Percentiles rank a stretch among this genome's conserved stretches.
These are phyloP conservation scores for Cornus suecica DNA, from an alignment of 148 eudicot species.

Conservation along the genomic window DNA sequence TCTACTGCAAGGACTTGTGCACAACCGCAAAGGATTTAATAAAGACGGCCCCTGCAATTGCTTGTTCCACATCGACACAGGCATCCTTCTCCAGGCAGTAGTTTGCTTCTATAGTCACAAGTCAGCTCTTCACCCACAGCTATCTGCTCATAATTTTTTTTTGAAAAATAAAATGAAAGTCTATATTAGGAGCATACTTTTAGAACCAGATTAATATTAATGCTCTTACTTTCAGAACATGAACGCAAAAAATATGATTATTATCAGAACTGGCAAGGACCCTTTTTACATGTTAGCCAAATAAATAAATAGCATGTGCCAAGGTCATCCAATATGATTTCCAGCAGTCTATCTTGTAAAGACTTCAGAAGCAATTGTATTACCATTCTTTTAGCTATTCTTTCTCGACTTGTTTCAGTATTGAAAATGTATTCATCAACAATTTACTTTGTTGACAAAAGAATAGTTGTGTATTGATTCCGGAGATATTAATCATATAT, in stretches of 20 bases:
- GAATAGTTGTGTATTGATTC: too few relatives aligned
- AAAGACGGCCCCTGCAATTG: slow-evolving; percentile 73
- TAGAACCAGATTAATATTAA: background rate
- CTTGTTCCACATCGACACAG: slow-evolving; percentile 67
- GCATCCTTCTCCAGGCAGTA: slow-evolving; percentile 54
- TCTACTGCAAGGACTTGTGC: background rate
- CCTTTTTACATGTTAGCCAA: background rate
- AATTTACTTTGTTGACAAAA: too few relatives aligned
- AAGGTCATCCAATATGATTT: background rate
- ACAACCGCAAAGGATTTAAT: slow-evolving; percentile 23
- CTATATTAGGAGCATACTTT: slow-evolving; percentile 3
- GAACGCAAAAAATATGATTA: background rate
- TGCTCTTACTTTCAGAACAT: background rate
- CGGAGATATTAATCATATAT: too few relatives aligned
- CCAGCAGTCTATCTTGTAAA: background rate
- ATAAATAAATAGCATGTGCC: background rate
- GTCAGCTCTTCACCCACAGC: slow-evolving; percentile 78
- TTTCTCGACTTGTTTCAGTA: too few relatives aligned
- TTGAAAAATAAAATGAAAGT: background rate
- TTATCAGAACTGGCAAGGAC: background rate
- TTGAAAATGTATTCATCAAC: too few relatives aligned
- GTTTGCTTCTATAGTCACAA: slow-evolving; percentile 51
- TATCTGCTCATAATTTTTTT: slow-evolving; percentile 56
- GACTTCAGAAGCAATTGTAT: background rate
- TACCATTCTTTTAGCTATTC: too few relatives aligned